Evolutionary conservation across 495 filamentous ascomycete genomes (phyloP), one percentile per base, ranked within the genome.

Genomic region (Neurospora intermedia): DNA sequence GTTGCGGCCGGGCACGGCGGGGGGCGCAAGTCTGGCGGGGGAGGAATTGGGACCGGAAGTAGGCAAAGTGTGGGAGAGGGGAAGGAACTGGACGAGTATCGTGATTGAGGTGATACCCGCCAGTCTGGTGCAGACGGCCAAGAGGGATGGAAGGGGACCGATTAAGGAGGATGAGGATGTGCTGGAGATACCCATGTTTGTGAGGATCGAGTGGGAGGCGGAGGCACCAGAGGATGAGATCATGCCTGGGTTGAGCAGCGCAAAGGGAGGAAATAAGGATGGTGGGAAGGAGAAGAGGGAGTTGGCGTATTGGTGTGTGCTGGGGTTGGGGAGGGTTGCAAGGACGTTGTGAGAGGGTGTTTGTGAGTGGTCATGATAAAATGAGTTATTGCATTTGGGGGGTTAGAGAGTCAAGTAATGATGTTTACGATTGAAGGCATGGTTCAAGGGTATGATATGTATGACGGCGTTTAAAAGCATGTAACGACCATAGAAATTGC

Each of bases 121-220:
- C 0, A 81, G 80, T 31, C 74, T 89, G 45, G 73, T 72, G 23
- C 48, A 70, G 39, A 72, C 66, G 42, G 76, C 76, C 69, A 79
- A 73, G 72, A 81, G 73, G 48, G 76, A 75, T 43, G 81, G 80
- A 69, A 43, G 69, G 66, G 72, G 75, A 1, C 81, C 81, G 72
- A 74, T 90, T 43, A 87, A 84, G 73, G 90, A 93, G 71, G 92
- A 94, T 76, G 94, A 96, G 75, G 92, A 97, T 78, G 86, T 97
- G n/a, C 83, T 98, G 43, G 96, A 99, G 85, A 94, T 98, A 76
- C 95, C 96, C 43, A 88, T 99, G 71, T 95, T 95, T 82, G 93
- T 98, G 77, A 87, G 93, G 59, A 85, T 97, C 75, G 94, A 97
- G 81, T 99, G 93, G 90, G 94, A 98, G 82, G 87, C 88, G 43